Evolutionary conservation across 2,329 filamentous ascomycete species (phyloP).

Genomic region (Camillea tinctor): DNA sequence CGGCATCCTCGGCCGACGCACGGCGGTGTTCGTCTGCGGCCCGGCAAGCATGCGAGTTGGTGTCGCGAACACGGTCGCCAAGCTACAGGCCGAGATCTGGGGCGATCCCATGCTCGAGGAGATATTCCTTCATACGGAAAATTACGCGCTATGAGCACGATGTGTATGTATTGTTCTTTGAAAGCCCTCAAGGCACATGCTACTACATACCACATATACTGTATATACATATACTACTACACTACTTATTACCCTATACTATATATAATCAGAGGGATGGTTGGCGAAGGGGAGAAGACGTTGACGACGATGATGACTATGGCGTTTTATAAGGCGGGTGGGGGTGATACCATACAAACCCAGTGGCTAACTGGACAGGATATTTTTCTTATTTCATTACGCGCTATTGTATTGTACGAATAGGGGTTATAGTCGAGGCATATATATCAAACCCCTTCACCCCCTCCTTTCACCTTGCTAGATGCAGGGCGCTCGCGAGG

Average conservation of each 20-base stretch:
- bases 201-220: background rate
- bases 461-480: no score
- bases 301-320: background rate
- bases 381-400: no score
- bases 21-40: slow-evolving; percentile 91
- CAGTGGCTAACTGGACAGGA: no score
- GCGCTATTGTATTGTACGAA: background rate
- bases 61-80: slow-evolving; percentile 81
- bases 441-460: no score
- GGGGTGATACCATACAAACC: background rate
- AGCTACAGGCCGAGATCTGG: slow-evolving; percentile 81
- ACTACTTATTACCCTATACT: background rate
- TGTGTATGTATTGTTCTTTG: background rate
- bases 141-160: slow-evolving; percentile 74
- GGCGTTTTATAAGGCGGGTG: background rate
- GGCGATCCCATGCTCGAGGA: slow-evolving; percentile 76
- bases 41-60: slow-evolving; percentile 84
- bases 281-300: background rate
- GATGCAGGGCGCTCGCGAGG: no score
- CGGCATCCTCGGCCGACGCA: slow-evolving; percentile 73
- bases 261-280: background rate
- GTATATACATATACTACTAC: slow-evolving; percentile 1
- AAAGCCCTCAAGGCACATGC: background rate
- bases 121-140: slow-evolving; percentile 92
- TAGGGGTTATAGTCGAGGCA: no score